Base-by-base conservation (phyloP, 345 rosid species). In the Pistacia vera region DNA sequence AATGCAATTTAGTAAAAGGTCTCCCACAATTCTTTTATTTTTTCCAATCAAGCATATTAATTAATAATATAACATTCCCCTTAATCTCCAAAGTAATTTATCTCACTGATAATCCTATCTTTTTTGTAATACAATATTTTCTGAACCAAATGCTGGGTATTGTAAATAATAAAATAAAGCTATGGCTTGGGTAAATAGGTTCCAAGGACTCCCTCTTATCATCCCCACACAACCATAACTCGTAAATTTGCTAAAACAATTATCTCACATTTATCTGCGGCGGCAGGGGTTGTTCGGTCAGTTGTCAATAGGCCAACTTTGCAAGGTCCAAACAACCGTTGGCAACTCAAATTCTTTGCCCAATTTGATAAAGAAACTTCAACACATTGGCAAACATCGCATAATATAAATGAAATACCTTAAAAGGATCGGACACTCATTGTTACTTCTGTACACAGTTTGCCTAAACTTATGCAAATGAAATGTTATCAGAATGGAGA, bases 401-500 rank as follows among this genome's bases (percentile, higher is more conserved):
- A 18, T 51, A 13, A 25, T 35, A 55, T 4, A 51, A 73, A 56
- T 1, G n/a, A 20, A 59, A 63, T 12, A 44, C 51, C 69, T 72
- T 11, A 61, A 51, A 33, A 44, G 22, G 35, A 60, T 8, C 0
- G 11, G 59, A 13, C 18, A n/a, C 46, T 28, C 8, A 35, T 46
- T 65, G 49, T 33, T 63, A 4, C 79, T 48, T 71, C 49, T 28
- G 28, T 61, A 16, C 56, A 16, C 30, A 44, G 18, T 41, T 68
- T 20, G 30, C 63, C 38, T n/a, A 63, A 54, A 61, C 22, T 38
- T 55, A 0, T 1, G 62, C 65, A 6, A 4, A 54, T 46, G 18
- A 11, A 5, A 68, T 10, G 63, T n/a, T 11, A 66, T 83, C 84
- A 92, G 73, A 94, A 94, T 11, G 93, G 88, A 62, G 95, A 94